Conservation (phyloP, 1,284 basidiomycete genomes). For the Pascua sp. region DNA sequence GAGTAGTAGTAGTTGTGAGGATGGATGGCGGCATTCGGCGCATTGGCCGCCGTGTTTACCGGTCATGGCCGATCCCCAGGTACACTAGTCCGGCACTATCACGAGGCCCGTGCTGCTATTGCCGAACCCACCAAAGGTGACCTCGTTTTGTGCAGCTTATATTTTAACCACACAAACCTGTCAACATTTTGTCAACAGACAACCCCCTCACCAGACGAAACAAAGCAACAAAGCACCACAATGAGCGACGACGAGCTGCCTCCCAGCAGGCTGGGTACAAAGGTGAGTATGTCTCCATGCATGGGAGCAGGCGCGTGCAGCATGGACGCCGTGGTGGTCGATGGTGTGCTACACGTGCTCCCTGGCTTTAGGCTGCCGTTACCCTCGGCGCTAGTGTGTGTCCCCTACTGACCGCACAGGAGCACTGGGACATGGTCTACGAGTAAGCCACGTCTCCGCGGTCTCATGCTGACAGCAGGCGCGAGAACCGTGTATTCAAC, state of each 20-base stretch:
- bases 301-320: too few species aligned
- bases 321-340: neutral
- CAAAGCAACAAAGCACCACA: neutral
- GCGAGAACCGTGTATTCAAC: conserved; percentile 48
- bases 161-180: too few species aligned
- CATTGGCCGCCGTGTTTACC: too few species aligned
- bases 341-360: neutral
- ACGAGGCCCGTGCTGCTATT: too few species aligned
- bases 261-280: conserved; percentile 47
- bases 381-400: too few species aligned
- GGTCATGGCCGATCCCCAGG: too few species aligned
- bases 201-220: neutral
- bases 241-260: conserved; percentile 42
- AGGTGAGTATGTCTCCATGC: conserved; percentile 15
- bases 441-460: conserved; percentile 27
- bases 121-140: too few species aligned
- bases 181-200: neutral
- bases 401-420: conserved; percentile 5
- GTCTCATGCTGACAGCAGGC: conserved; percentile 20
- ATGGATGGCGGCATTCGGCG: too few species aligned
- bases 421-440: conserved; percentile 50
- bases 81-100: too few species aligned
- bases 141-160: too few species aligned
- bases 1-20: too few species aligned
- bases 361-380: neutral